Evolutionary conservation across 805 yeast genomes (phyloP).

Genomic region (Suhomyces sp.): DNA sequence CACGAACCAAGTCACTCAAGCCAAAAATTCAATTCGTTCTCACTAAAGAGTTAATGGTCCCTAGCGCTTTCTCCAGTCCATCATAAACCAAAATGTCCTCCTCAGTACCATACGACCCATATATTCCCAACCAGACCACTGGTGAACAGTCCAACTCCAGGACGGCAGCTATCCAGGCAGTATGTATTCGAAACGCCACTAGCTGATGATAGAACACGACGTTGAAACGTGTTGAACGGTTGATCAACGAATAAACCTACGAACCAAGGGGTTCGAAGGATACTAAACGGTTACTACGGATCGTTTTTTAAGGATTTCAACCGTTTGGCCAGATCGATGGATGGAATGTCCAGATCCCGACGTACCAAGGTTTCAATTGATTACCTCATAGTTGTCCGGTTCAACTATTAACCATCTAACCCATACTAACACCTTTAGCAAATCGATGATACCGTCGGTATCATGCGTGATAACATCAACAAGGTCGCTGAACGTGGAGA

Average conservation of each 20-base stretch:
- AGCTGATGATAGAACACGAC: too few relatives aligned
- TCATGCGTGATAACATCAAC: conserved; percentile 96
- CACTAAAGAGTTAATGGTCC: not conserved
- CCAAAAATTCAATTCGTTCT: conserved; percentile 1
- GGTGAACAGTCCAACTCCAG: conserved; percentile 55
- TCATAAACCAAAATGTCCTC: conserved; percentile 54
- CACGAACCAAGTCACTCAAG: too few relatives aligned
- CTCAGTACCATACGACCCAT: conserved; percentile 83
- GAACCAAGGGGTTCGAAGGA: too few relatives aligned
- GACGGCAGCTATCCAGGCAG: conserved; percentile 83
- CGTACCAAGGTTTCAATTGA: too few relatives aligned
- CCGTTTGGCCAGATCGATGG: too few relatives aligned
- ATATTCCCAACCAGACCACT: conserved; percentile 61
- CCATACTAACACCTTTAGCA: conserved; percentile 47
- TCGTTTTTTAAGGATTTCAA: too few relatives aligned
- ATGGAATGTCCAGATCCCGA: too few relatives aligned
- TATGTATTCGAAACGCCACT: conserved; percentile 45
- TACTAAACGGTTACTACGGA: too few relatives aligned
- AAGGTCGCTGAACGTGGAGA: conserved; percentile 95
- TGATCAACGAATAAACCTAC: too few relatives aligned
- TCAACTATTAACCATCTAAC: too few relatives aligned
- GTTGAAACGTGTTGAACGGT: too few relatives aligned
- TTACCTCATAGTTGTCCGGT: too few relatives aligned
- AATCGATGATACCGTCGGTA: conserved; percentile 93
- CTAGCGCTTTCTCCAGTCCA: not conserved